phyloP scores from a whole-genome alignment of 768 basidiomycete genomes.

The Rhodotorula kratochvilovae region DNA sequence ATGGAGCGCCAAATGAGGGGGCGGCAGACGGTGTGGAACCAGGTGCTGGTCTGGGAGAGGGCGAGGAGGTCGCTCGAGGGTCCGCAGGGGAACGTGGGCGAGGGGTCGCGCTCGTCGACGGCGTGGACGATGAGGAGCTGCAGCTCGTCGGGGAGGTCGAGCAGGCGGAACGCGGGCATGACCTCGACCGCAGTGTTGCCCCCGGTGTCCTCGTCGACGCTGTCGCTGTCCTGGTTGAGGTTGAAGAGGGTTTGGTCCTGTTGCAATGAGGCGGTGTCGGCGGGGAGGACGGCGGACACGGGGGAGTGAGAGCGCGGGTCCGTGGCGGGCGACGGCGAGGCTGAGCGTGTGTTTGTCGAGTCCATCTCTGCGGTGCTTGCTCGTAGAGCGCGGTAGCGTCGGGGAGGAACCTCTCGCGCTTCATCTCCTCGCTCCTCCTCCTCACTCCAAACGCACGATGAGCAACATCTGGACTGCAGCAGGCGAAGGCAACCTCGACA shows the following conservation, averaged over 20 bases:
- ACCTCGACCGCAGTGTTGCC: neutral
- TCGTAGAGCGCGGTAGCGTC: too few species aligned
- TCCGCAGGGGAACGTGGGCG: constrained; percentile 25
- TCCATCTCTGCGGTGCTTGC: neutral
- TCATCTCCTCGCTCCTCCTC: neutral
- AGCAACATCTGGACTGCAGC: constrained; percentile 51
- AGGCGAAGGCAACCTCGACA: constrained; percentile 49
- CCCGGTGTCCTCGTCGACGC: neutral
- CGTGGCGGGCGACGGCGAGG: too few species aligned
- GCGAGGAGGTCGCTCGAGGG: constrained; percentile 18
- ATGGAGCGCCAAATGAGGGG: constrained; percentile 15
- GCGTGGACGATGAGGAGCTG: constrained; percentile 1
- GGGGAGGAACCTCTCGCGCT: too few species aligned
- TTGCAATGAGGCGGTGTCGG: neutral
- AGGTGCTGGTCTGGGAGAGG: neutral
- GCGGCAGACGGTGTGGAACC: constrained; percentile 12
- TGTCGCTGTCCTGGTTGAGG: too few species aligned
- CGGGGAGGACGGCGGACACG: neutral
- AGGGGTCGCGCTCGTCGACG: constrained; percentile 17
- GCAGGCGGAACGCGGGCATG: constrained; percentile 1
- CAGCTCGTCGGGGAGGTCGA: constrained; percentile 19
- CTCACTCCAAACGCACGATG: neutral
- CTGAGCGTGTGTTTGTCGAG: neutral
- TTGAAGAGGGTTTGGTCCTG: too few species aligned
- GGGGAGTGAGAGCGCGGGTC: neutral